Conservation (phyloP, 2,329 filamentous ascomycete species). For the Diaporthe batatas region DNA sequence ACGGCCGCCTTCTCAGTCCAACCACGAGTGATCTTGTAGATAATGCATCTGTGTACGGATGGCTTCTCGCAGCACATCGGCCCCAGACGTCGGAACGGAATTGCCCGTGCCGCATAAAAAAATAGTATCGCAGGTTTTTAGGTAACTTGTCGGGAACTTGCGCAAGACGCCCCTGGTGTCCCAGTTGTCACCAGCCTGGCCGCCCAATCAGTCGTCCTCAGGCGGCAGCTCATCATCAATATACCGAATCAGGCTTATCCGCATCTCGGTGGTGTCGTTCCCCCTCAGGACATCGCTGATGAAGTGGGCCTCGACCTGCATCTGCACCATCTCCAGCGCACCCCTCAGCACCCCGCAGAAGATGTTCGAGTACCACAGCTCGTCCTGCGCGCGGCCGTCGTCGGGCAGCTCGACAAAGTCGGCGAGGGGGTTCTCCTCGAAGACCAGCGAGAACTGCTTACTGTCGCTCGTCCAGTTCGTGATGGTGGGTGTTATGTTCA, state of each 20-base stretch:
- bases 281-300: constrained; percentile 93
- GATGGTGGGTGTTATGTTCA: constrained; percentile 94
- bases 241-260: constrained; percentile 90
- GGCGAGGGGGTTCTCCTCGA: constrained; percentile 96
- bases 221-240: constrained; percentile 98
- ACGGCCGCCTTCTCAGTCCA: neutral
- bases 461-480: constrained; percentile 97
- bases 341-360: constrained; percentile 93
- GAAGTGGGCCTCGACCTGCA: constrained; percentile 98
- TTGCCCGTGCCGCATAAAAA: neutral
- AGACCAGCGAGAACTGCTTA: constrained; percentile 95
- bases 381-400: constrained; percentile 93
- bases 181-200: too few species aligned
- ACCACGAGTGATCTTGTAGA: neutral
- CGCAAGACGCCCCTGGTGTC: too few species aligned
- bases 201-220: constrained; percentile 83
- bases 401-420: constrained; percentile 98
- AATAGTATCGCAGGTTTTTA: neutral
- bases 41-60: neutral
- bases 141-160: neutral
- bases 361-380: constrained; percentile 99
- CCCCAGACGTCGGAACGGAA: neutral
- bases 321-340: constrained; percentile 98
- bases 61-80: neutral
- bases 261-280: constrained; percentile 97